Evolutionary conservation across 352 stramenopile genomes (phyloP).

Genomic region (Phytophthora sojae): DNA sequence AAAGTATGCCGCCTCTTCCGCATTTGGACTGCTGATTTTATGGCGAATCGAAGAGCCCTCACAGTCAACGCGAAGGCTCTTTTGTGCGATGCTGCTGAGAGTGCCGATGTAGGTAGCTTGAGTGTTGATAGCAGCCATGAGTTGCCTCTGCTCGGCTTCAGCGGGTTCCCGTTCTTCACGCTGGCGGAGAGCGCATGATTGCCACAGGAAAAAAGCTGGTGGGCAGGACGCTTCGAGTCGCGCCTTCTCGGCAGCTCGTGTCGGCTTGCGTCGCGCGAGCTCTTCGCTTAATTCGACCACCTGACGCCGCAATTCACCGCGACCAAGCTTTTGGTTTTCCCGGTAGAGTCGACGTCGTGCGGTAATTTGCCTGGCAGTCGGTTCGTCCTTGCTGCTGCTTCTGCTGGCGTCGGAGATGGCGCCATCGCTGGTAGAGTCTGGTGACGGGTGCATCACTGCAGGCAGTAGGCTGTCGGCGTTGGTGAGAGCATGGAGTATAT

Average conservation of each 20-base stretch:
- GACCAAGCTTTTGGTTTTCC: no score
- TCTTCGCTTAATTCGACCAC: no score
- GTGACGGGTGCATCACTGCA: not conserved
- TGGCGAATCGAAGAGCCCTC: not conserved
- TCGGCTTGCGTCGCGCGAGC: no score
- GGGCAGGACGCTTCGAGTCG: not conserved
- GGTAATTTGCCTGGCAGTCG: not conserved
- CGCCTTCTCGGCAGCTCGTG: not conserved
- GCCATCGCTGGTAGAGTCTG: not conserved
- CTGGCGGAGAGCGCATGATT: not conserved
- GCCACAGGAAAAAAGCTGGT: not conserved
- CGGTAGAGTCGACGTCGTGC: not conserved
- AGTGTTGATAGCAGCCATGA: not conserved
- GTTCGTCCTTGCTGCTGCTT: not conserved
- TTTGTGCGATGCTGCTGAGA: not conserved
- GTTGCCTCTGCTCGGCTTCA: not conserved
- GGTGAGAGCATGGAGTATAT: not conserved
- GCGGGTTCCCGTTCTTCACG: not conserved
- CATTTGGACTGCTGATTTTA: not conserved
- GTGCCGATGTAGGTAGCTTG: not conserved
- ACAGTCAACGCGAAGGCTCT: not conserved
- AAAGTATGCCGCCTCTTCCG: not conserved
- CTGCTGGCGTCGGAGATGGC: not conserved
- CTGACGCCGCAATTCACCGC: no score
- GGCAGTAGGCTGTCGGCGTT: not conserved